These are phyloP conservation scores for Boletus sp. DNA, from an alignment of 768 basidiomycete species.

Conservation along the genomic window DNA sequence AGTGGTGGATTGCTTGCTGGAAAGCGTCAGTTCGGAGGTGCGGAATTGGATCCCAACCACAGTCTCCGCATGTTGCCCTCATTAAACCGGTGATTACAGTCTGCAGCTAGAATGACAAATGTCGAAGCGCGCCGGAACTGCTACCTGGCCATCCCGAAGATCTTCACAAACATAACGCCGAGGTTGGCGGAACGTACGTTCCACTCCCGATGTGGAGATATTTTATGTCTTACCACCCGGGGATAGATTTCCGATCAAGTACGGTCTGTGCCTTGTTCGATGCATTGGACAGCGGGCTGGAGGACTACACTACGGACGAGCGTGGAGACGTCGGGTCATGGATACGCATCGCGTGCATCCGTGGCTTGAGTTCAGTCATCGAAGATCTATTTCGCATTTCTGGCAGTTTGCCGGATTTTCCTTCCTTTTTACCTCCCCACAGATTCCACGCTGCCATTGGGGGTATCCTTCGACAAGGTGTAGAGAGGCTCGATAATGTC, in stretches of 20 bases:
- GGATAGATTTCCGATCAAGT: conserved; percentile 47
- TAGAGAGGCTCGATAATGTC: conserved; percentile 89
- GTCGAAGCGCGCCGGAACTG: conserved; percentile 63
- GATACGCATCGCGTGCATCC: conserved; percentile 79
- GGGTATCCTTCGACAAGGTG: conserved; percentile 82
- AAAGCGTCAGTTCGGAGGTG: conserved; percentile 56
- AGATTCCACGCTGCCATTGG: conserved; percentile 57
- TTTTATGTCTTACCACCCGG: conserved; percentile 10
- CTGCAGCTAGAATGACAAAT: conserved; percentile 38
- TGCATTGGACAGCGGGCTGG: conserved; percentile 65
- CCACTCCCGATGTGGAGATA: conserved; percentile 8
- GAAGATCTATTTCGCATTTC: conserved; percentile 50
- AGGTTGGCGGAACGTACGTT: conserved; percentile 46
- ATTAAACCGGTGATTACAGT: conserved; percentile 28
- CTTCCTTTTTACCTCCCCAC: conserved; percentile 57
- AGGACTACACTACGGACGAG: conserved; percentile 91
- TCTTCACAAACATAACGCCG: conserved; percentile 45
- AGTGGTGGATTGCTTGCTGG: conserved; percentile 58
- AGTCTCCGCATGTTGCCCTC: conserved; percentile 20
- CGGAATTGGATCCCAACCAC: conserved; percentile 25
- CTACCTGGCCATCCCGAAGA: conserved; percentile 43
- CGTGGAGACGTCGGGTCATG: conserved; percentile 97
- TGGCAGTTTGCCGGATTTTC: conserved; percentile 42
- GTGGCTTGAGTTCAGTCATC: conserved; percentile 56
- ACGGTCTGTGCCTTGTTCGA: conserved; percentile 50